A percentile compares a stretch with the other conserved stretches of the same genome.
These are phyloP conservation scores for Penicillium sp. DNA, from an alignment of 2,329 filamentous ascomycete genomes.

Conservation along the genomic window DNA sequence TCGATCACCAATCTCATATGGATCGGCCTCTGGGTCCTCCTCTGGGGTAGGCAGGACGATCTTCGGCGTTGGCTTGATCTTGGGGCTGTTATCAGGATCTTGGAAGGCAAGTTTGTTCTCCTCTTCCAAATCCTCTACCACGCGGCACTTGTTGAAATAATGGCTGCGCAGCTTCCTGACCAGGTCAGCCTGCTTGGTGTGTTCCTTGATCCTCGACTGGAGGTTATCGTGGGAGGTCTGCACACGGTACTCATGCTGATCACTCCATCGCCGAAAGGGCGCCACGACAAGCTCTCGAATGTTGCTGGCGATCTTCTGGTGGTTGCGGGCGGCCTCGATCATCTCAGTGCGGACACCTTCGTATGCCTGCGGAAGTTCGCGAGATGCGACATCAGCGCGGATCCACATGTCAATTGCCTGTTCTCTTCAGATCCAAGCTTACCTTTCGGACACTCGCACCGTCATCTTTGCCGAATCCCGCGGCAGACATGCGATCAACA, in stretches of 20 bases:
- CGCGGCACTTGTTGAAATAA: slow-evolving; percentile 98
- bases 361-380: slow-evolving; percentile 66
- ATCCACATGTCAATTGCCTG: background rate
- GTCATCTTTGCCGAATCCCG: slow-evolving; percentile 88
- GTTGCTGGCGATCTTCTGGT: slow-evolving; percentile 93
- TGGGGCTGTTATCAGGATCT: slow-evolving; percentile 71
- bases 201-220: slow-evolving; percentile 84
- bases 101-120: slow-evolving; percentile 99
- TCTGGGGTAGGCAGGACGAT: slow-evolving; percentile 78
- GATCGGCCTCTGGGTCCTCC: slow-evolving; percentile 71
- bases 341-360: slow-evolving; percentile 92
- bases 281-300: slow-evolving; percentile 94
- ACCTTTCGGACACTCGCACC: slow-evolving; percentile 96
- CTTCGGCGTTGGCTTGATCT: slow-evolving; percentile 60
- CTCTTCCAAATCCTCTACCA: slow-evolving; percentile 95
- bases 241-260: slow-evolving; percentile 86
- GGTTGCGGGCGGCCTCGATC: slow-evolving; percentile 84
- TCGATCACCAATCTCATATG: slow-evolving; percentile 88
- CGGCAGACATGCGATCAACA: slow-evolving; percentile 72
- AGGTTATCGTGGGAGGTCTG: slow-evolving; percentile 95
- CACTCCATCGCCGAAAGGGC: slow-evolving; percentile 94
- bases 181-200: slow-evolving; percentile 85
- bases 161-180: slow-evolving; percentile 92
- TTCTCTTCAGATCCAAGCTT: slow-evolving; percentile 27
- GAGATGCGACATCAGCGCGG: background rate